Evolutionary conservation across 2,329 filamentous ascomycete genomes (phyloP), one percentile per base, ranked within the genome.

Genomic region (Berkeleyomyces basicola): DNA sequence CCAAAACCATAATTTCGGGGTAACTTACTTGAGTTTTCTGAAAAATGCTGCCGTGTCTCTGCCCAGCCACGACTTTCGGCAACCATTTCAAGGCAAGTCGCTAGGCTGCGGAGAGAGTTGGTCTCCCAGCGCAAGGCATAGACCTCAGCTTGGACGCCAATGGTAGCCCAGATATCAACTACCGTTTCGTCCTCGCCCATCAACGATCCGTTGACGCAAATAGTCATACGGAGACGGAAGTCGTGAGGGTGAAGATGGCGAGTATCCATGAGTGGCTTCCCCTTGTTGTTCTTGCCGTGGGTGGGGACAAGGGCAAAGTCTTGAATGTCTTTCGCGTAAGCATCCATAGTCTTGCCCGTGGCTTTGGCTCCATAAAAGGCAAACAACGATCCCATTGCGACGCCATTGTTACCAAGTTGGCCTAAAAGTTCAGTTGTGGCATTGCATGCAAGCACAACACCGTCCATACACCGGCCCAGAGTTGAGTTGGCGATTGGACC

Each of bases 341-440:
- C 79, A 67, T 96, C 89, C 79, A 96, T 87, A 78, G 91, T 89
- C 71, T 90, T 86, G 61, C 85, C 83, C 0, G 87, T 88, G 79
- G 95, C 91, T 43, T 85, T 82, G 1, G 86, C 84, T 51, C 88
- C 88, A 70, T 95, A 96, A n/a, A 93, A 88, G 7, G 93, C 93
- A 69, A 97, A 96, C 46, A 97, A 76, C 44, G 87, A 83, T 14
- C 91, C 92, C 39, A 96, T 86, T 49, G 90, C 77, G 14, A 93
- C 81, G 4, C 85, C 82, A 66, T 87, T 93, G 44, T 91, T 85
- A 1, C 90, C 87, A 69, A 96, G 78, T 16, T 84, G 80, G 9
- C 91, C 92, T 0, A 97, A 76, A 61, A 96, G 83, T 1, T 84
- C 84, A 23, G 90, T 89, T 9, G 89, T 86, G 31, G 85, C 84